Conservation (phyloP, 495 filamentous ascomycete species). For the Neurospora africana region DNA sequence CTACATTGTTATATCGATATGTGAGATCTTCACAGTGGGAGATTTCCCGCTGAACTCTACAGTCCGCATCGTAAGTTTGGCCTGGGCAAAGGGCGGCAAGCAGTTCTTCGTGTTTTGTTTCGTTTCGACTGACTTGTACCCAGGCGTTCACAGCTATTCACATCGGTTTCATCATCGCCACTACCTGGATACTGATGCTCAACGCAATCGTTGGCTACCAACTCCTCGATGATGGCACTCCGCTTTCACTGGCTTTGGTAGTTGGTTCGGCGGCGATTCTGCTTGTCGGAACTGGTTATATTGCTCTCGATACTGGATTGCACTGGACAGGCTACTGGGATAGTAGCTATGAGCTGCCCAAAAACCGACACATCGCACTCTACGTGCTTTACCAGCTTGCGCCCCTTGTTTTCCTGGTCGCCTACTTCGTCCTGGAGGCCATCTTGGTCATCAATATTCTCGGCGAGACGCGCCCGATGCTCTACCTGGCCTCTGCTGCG, state of each 20-base stretch:
- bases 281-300: slow-evolving; percentile 89
- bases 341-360: slow-evolving; percentile 37
- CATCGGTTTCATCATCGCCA: slow-evolving; percentile 77
- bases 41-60: slow-evolving; percentile 62
- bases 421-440: slow-evolving; percentile 73
- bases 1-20: slow-evolving; percentile 83
- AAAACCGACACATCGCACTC: slow-evolving; percentile 67
- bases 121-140: not conserved
- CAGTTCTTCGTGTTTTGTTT: slow-evolving; percentile 2
- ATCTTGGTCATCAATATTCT: slow-evolving; percentile 74
- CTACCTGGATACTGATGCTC: slow-evolving; percentile 81
- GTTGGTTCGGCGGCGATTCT: slow-evolving; percentile 54
- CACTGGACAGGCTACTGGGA: slow-evolving; percentile 72
- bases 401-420: slow-evolving; percentile 76
- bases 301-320: slow-evolving; percentile 88
- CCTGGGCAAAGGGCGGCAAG: slow-evolving; percentile 21
- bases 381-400: slow-evolving; percentile 91
- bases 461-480: slow-evolving; percentile 78
- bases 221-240: slow-evolving; percentile 85
- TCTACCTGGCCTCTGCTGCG: slow-evolving; percentile 63
- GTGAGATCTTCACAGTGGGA: slow-evolving; percentile 92
- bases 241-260: slow-evolving; percentile 68
- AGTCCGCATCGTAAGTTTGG: slow-evolving; percentile 54
- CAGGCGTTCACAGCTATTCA: slow-evolving; percentile 92
- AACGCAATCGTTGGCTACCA: slow-evolving; percentile 92